Percentiles rank a stretch among this genome's conserved stretches.
These are phyloP conservation scores for Ophiostoma montium DNA, from an alignment of 2,329 filamentous ascomycete genomes.

Conservation along the genomic window DNA sequence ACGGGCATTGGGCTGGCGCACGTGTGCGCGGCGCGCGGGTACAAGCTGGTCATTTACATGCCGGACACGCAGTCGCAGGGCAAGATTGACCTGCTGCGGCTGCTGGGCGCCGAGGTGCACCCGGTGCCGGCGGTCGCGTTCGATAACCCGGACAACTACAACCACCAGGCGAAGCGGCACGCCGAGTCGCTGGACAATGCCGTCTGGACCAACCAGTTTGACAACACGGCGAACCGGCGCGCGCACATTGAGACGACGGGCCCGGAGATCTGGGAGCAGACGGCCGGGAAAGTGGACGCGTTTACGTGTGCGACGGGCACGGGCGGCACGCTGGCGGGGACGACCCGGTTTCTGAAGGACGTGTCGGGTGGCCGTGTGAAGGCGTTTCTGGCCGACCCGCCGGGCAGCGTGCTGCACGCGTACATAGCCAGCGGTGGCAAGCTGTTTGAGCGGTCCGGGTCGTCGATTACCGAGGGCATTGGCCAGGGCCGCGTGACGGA, in stretches of 20 bases:
- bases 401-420: conserved; percentile 81
- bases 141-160: conserved; percentile 93
- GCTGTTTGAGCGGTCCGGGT: conserved; percentile 65
- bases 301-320: conserved; percentile 95
- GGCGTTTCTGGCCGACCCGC: conserved; percentile 83
- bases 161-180: conserved; percentile 84
- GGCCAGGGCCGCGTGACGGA: conserved; percentile 95
- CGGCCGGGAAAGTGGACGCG: conserved; percentile 69
- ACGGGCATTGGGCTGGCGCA: conserved; percentile 96
- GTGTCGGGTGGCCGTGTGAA: conserved; percentile 65
- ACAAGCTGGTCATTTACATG: conserved; percentile 98
- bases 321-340: conserved; percentile 77
- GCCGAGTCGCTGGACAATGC: conserved; percentile 77
- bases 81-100: conserved; percentile 83
- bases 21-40: conserved; percentile 83
- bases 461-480: conserved; percentile 94
- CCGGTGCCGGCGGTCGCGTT: conserved; percentile 92
- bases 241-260: conserved; percentile 96
- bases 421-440: conserved; percentile 76
- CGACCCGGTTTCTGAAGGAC: conserved; percentile 79
- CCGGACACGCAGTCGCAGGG: conserved; percentile 96
- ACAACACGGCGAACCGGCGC: conserved; percentile 85
- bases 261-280: conserved; percentile 95
- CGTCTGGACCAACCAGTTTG: conserved; percentile 98
- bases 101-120: conserved; percentile 89